Evolutionary conservation across 129 eudicot genomes (phyloP).

Genomic region (Flaveria robusta): DNA sequence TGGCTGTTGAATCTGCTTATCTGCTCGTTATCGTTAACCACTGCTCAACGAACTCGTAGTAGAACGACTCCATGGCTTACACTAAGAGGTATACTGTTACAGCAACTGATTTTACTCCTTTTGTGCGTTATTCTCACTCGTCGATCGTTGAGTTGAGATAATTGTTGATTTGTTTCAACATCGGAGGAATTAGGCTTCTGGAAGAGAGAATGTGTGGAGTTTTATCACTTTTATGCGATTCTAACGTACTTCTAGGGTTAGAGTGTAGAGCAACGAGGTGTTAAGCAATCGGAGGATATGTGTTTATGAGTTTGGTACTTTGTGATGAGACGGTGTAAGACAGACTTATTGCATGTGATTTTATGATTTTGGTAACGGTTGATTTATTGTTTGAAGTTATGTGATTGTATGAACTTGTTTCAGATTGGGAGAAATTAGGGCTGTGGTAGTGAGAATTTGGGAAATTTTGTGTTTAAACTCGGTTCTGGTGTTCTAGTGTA

Average conservation of each 20-base stretch:
- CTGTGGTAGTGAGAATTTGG: constrained; percentile 20
- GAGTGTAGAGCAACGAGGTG: no score
- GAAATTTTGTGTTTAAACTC: not conserved
- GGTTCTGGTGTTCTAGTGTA: not conserved
- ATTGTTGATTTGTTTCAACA: not conserved
- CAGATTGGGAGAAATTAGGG: constrained; percentile 6
- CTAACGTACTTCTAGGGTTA: not conserved
- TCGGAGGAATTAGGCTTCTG: not conserved
- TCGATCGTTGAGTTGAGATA: not conserved
- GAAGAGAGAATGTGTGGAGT: not conserved
- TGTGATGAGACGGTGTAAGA: not conserved
- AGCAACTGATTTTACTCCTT: constrained; percentile 7
- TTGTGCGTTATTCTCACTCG: not conserved
- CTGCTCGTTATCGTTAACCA: constrained; percentile 23
- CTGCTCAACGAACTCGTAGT: constrained; percentile 32
- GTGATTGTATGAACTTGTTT: not conserved
- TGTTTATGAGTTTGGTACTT: constrained; percentile 16
- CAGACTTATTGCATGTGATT: not conserved
- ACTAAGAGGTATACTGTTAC: constrained; percentile 19
- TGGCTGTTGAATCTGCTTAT: constrained; percentile 26
- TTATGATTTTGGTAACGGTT: not conserved
- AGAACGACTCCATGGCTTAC: constrained; percentile 30
- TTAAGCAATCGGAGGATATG: not conserved
- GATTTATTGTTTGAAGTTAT: constrained; percentile 19
- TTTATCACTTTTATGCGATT: not conserved